A percentile compares a stretch with the other conserved stretches of the same genome.
phyloP scores from a whole-genome alignment of 148 eudicot species.

The Polygonum aviculare region DNA sequence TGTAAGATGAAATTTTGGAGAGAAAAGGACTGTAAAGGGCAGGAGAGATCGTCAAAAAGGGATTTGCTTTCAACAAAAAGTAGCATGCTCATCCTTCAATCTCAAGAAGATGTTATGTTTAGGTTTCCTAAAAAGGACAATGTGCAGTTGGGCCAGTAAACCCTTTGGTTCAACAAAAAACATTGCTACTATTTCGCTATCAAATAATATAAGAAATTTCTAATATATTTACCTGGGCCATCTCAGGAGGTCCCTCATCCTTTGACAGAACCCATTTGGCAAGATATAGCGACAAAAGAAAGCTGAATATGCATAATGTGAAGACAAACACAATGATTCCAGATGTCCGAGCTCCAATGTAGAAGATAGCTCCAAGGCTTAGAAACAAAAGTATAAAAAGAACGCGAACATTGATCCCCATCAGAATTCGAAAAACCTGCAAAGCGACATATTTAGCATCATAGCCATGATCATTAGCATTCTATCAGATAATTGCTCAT shows the following conservation, averaged over 20 bases:
- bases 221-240: slow-evolving; percentile 61
- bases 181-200: neutral
- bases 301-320: slow-evolving; percentile 80
- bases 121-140: neutral
- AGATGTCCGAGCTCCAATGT: slow-evolving; percentile 87
- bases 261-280: slow-evolving; percentile 91
- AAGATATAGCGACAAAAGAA: slow-evolving; percentile 63
- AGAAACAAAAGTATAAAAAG: slow-evolving; percentile 66
- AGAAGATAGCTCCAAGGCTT: slow-evolving; percentile 68
- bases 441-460: slow-evolving; percentile 22
- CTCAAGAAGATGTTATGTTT: neutral
- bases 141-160: neutral
- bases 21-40: neutral
- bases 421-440: slow-evolving; percentile 78
- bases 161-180: neutral
- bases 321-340: slow-evolving; percentile 85
- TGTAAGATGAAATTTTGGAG: neutral
- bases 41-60: neutral
- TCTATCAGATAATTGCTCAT: neutral
- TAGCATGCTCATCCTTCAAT: neutral
- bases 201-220: neutral
- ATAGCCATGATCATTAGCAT: slow-evolving; percentile 10
- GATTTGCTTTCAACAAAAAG: neutral
- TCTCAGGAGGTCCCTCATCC: slow-evolving; percentile 99
- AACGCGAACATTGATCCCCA: slow-evolving; percentile 73